A percentile compares a stretch with the other conserved stretches of the same genome.
These are phyloP conservation scores for Vaccinium vitisidaea DNA, from an alignment of 148 eudicot genomes.

Conservation along the genomic window DNA sequence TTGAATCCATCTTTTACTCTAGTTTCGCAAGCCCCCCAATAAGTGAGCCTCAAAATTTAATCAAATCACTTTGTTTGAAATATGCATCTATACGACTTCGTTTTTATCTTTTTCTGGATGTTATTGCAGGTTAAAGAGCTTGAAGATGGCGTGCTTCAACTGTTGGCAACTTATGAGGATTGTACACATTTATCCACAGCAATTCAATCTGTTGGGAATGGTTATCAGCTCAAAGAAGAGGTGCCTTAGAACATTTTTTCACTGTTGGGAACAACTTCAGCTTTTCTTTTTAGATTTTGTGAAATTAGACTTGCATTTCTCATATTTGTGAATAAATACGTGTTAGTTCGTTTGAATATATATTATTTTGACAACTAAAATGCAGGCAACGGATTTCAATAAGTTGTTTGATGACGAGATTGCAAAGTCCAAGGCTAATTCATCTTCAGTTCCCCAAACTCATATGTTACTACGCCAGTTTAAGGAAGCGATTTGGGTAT, in stretches of 20 bases:
- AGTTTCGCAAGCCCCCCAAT: background rate
- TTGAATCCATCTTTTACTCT: background rate
- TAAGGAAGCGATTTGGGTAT: conserved; percentile 88
- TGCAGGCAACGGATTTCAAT: conserved; percentile 66
- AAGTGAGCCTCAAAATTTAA: background rate
- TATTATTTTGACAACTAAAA: background rate
- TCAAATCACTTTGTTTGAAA: background rate
- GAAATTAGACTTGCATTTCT: background rate
- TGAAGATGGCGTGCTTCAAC: conserved; percentile 53
- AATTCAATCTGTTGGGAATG: conserved; percentile 50
- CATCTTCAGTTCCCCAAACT: conserved; percentile 44
- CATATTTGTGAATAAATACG: background rate
- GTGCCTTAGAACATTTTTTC: conserved; percentile 23
- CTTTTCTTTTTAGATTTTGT: background rate
- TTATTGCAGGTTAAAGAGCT: conserved; percentile 69
- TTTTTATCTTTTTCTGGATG: background rate
- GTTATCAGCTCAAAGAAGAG: conserved; percentile 54
- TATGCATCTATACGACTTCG: background rate
- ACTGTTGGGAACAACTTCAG: background rate
- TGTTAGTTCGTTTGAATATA: background rate
- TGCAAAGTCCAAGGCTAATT: conserved; percentile 42
- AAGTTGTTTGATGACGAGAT: conserved; percentile 54
- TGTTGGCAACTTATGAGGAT: conserved; percentile 59
- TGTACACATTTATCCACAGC: conserved; percentile 51
- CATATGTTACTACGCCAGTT: conserved; percentile 62